phyloP scores from a whole-genome alignment of 495 filamentous ascomycete species.

The Aspergillus olivimuriae region DNA sequence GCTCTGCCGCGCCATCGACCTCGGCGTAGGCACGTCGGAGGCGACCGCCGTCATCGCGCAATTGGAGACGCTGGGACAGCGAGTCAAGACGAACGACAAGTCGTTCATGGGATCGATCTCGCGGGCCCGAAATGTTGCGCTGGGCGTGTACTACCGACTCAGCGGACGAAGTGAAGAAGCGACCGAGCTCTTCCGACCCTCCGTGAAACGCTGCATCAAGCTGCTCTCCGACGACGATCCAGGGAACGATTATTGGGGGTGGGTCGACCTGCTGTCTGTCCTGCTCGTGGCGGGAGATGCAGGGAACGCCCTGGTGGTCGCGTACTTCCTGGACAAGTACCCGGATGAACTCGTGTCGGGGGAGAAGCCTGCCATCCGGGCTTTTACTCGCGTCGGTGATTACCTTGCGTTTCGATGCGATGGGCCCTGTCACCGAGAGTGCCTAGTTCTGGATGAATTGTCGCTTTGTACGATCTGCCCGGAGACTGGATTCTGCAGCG shows the following conservation, averaged over 20 bases:
- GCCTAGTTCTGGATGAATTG: not conserved
- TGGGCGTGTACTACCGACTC: slow-evolving; percentile 9
- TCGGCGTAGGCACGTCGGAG: slow-evolving; percentile 1
- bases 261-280: not conserved
- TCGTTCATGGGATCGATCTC: not conserved
- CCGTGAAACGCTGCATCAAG: slow-evolving; percentile 1
- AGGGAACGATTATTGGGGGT: slow-evolving; percentile 4
- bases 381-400: too few species aligned
- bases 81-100: not conserved
- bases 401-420: not conserved
- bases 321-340: not conserved
- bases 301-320: not conserved
- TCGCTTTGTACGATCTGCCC: slow-evolving; percentile 8
- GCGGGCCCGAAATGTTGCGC: not conserved
- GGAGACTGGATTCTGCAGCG: slow-evolving; percentile 4
- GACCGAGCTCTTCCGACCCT: slow-evolving; percentile 2
- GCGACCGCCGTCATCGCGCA: not conserved
- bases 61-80: slow-evolving; percentile 2
- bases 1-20: slow-evolving; percentile 3
- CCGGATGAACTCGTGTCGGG: too few species aligned
- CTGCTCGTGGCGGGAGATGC: slow-evolving; percentile 2
- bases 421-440: not conserved
- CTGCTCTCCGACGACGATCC: slow-evolving; percentile 10
- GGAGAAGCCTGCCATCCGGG: too few species aligned
- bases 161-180: slow-evolving; percentile 1